Conservation (phyloP, 228 moss, liverwort and hornwort species). For the Sphagnum magellanicum region DNA sequence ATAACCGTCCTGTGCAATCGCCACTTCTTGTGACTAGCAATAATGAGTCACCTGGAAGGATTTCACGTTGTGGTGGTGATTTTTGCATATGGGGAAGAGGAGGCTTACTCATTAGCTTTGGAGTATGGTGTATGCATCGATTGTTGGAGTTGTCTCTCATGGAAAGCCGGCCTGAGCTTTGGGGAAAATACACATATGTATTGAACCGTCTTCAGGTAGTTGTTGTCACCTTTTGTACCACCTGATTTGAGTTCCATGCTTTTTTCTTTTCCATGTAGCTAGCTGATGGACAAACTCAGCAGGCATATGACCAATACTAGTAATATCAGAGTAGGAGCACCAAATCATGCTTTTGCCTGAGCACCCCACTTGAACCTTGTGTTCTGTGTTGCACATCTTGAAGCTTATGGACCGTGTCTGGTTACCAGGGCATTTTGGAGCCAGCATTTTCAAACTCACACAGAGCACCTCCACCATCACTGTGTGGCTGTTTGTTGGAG, state of each 20-base stretch:
- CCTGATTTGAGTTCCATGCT: too few species aligned
- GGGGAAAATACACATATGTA: conserved; percentile 93
- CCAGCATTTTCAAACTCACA: conserved; percentile 83
- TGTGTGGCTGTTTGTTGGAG: conserved; percentile 61
- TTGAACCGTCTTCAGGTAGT: conserved; percentile 84
- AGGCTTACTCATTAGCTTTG: conserved; percentile 70
- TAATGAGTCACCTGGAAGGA: conserved; percentile 15
- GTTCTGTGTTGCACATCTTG: too few species aligned
- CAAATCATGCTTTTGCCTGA: too few species aligned
- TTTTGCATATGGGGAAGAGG: conserved; percentile 62
- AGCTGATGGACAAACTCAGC: too few species aligned
- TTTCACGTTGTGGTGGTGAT: conserved; percentile 48
- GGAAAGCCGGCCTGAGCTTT: conserved; percentile 94
- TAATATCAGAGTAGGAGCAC: too few species aligned
- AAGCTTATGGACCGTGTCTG: neutral
- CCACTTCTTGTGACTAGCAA: conserved; percentile 13
- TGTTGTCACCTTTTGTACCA: neutral
- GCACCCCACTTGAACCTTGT: too few species aligned
- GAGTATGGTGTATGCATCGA: conserved; percentile 92
- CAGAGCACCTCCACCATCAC: conserved; percentile 14
- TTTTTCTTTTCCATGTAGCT: too few species aligned
- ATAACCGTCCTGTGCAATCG: conserved; percentile 23
- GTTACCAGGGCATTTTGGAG: conserved; percentile 70
- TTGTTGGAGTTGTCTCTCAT: conserved; percentile 73
- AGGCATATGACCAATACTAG: too few species aligned